A percentile compares a stretch with the other conserved stretches of the same genome.
These are phyloP conservation scores for Fomitopsis pulvina DNA, from an alignment of 768 basidiomycete species.

Conservation along the genomic window DNA sequence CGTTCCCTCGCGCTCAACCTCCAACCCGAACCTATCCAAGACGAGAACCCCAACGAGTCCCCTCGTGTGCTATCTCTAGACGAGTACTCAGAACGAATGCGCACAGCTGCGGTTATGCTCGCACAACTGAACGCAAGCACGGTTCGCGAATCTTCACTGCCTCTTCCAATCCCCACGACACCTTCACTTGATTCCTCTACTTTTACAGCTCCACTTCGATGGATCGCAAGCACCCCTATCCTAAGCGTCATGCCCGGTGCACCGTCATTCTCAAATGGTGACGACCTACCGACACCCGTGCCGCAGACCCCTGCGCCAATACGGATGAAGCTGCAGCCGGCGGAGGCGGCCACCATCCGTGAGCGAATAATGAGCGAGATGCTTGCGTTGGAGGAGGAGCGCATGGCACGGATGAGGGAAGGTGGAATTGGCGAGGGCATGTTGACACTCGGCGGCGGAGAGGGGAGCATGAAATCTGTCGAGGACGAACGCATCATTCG, in stretches of 20 bases:
- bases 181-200: constrained; percentile 13
- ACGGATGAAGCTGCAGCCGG: constrained; percentile 69
- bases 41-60: constrained; percentile 1
- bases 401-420: constrained; percentile 88
- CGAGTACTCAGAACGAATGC: constrained; percentile 98
- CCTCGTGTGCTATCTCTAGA: constrained; percentile 66
- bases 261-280: neutral
- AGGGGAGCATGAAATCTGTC: constrained; percentile 50
- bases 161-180: constrained; percentile 12
- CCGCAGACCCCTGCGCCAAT: constrained; percentile 8
- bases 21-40: constrained; percentile 5
- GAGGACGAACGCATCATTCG: constrained; percentile 95
- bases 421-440: constrained; percentile 61
- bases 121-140: constrained; percentile 88
- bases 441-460: constrained; percentile 39
- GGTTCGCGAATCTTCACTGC: constrained; percentile 43
- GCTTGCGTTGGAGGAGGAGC: constrained; percentile 92
- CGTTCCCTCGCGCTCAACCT: neutral
- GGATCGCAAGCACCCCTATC: constrained; percentile 22
- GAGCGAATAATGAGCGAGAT: constrained; percentile 99
- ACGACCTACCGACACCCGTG: constrained; percentile 2
- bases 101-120: constrained; percentile 97
- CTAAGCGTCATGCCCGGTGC: neutral
- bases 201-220: constrained; percentile 16
- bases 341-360: constrained; percentile 86